Conservation (phyloP, 768 basidiomycete genomes). For the Mycena vulgaris region DNA sequence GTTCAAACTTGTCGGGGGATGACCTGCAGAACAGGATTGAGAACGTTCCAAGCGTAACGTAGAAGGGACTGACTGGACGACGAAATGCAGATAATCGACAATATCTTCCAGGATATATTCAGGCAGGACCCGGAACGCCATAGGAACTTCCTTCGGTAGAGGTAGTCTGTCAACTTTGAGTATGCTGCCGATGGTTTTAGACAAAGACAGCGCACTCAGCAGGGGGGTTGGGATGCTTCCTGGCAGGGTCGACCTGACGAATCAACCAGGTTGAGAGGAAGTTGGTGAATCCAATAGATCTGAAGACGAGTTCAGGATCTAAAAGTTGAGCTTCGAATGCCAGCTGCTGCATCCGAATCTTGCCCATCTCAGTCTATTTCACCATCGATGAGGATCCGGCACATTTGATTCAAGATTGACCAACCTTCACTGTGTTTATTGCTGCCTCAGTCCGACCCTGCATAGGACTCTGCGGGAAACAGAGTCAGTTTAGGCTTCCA, state of each 20-base stretch:
- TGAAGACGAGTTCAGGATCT: conserved; percentile 87
- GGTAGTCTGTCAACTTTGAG: conserved; percentile 75
- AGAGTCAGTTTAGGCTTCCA: neutral
- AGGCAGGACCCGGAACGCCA: conserved; percentile 88
- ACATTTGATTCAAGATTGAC: neutral
- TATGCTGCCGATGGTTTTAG: neutral
- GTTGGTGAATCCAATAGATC: conserved; percentile 86
- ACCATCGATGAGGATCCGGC: neutral
- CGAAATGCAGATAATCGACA: conserved; percentile 89
- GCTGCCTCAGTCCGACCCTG: conserved; percentile 85
- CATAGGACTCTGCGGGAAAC: conserved; percentile 67
- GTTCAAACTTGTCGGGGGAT: conserved; percentile 85
- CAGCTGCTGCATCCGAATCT: conserved; percentile 79
- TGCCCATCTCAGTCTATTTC: conserved; percentile 74
- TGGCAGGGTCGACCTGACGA: conserved; percentile 87
- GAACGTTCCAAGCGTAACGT: neutral
- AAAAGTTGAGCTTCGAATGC: conserved; percentile 89
- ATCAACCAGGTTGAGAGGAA: conserved; percentile 97
- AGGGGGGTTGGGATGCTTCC: conserved; percentile 78
- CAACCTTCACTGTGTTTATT: conserved; percentile 85
- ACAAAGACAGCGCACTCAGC: conserved; percentile 68
- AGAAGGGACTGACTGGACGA: conserved; percentile 73
- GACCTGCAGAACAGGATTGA: conserved; percentile 53
- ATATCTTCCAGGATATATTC: conserved; percentile 97
- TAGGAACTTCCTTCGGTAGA: conserved; percentile 87